A percentile compares a stretch with the other conserved stretches of the same genome.
Evolutionary conservation across 768 basidiomycete genomes (phyloP).

Genomic region (Termitomyces sp.): DNA sequence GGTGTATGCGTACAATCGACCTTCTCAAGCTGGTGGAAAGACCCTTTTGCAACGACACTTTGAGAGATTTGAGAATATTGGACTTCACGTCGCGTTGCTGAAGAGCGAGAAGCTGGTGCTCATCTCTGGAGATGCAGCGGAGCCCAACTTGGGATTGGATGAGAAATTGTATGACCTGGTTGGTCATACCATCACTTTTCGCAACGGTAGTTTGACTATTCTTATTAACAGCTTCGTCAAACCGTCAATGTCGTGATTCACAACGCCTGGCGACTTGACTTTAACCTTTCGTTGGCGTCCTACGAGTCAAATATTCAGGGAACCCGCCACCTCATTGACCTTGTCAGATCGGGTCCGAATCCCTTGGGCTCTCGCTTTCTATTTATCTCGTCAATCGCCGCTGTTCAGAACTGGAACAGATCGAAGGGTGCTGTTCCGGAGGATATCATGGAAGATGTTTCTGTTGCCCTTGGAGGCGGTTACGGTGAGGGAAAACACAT

Average conservation of each 20-base stretch:
- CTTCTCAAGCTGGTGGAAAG: background rate
- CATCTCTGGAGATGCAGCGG: conserved; percentile 14
- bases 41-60: conserved; percentile 14
- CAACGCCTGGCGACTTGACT: conserved; percentile 39
- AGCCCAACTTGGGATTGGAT: conserved; percentile 13
- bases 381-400: conserved; percentile 31
- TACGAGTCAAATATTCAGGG: conserved; percentile 34
- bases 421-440: conserved; percentile 27
- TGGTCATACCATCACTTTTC: background rate
- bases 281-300: conserved; percentile 33
- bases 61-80: conserved; percentile 14
- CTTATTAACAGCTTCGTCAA: conserved; percentile 18
- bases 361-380: conserved; percentile 19
- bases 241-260: conserved; percentile 28
- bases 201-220: background rate
- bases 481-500: conserved; percentile 33
- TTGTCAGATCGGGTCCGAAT: conserved; percentile 19
- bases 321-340: conserved; percentile 27
- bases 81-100: conserved; percentile 13
- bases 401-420: conserved; percentile 19
- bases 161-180: conserved; percentile 6
- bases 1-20: conserved; percentile 34
- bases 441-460: conserved; percentile 23
- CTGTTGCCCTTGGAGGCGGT: conserved; percentile 24
- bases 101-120: conserved; percentile 14